Base-by-base conservation (phyloP, 2,329 filamentous ascomycete species). In the Diaporthe citri region DNA sequence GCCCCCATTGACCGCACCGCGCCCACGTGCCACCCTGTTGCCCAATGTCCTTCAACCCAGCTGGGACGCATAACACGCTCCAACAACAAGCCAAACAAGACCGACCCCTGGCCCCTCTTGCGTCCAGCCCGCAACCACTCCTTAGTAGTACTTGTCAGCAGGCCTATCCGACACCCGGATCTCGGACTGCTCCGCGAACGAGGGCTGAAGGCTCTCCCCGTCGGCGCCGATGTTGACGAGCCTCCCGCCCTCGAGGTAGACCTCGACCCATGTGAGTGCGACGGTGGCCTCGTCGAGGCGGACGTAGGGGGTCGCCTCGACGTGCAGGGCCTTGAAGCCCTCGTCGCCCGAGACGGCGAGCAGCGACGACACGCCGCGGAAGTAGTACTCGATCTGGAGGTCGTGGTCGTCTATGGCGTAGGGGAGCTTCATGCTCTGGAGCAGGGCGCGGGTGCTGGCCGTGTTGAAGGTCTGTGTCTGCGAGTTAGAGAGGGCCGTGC, bases 81-180 rank as follows among this genome's bases (percentile, higher is more conserved):
- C 12, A 43, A 17, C 15, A 20, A 43, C 41, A 6, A 7, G 15
- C 41, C 17, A 6, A 43, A 43, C 36, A 7, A 43, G 41, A 43
- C 41, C 41, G 12, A 20, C 41, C 41, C 41, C 17, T 8, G 15
- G 12, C 15, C 41, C 41, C 41, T 17, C 17, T 34, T 13, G 7
- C 52, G 31, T 56, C 52, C 25, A 41, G 17, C 9, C 6, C 22
- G 6, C 34, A 15, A 6, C 4, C 56, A 41, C 5, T 9, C 12
- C 36, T 70, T n/a, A 56, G 25, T 41, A 70, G n/a, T 70, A 70
- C 66, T 70, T 70, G 4, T 70, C 51, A 56, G 51, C 66, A 10
- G 48, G 17, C 66, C 36, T 56, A 3, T 56, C 66, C 13, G 66
- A 36, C n/a, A 31, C 52, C 15, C 51, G 66, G 22, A 56, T 70